A percentile compares a stretch with the other conserved stretches of the same genome.
phyloP scores from a whole-genome alignment of 208 protist species.

The Leishmania tarentolae region DNA sequence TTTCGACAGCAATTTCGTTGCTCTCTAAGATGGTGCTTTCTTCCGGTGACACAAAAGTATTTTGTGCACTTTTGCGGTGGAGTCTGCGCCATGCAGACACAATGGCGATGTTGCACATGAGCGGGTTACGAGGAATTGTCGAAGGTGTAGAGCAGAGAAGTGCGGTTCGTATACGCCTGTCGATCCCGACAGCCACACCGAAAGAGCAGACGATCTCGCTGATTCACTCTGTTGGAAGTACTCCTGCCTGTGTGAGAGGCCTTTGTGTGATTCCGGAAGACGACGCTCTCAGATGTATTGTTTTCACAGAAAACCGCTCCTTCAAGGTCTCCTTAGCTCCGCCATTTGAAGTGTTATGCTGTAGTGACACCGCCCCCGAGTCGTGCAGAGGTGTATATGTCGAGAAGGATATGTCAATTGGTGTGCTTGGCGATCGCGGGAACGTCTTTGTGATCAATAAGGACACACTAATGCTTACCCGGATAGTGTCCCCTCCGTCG shows the following conservation, averaged over 20 bases:
- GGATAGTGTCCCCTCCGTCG: conserved; percentile 21
- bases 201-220: conserved; percentile 56
- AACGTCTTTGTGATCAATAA: conserved; percentile 50
- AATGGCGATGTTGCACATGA: conserved; percentile 25
- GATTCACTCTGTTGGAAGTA: conserved; percentile 33
- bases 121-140: conserved; percentile 39
- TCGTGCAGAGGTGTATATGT: conserved; percentile 34
- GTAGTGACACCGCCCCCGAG: conserved; percentile 28
- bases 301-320: conserved; percentile 36
- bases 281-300: conserved; percentile 30
- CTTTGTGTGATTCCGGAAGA: conserved; percentile 34
- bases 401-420: conserved; percentile 41
- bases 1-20: conserved; percentile 44
- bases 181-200: conserved; percentile 37
- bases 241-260: conserved; percentile 25
- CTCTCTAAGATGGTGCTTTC: conserved; percentile 66
- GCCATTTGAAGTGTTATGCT: conserved; percentile 27
- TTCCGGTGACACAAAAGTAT: conserved; percentile 47
- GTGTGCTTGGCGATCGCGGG: conserved; percentile 41
- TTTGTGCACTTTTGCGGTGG: conserved; percentile 66
- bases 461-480: conserved; percentile 39
- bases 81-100: conserved; percentile 37
- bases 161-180: conserved; percentile 46
- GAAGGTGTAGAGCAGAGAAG: conserved; percentile 41
- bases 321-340: conserved; percentile 29